Evolutionary conservation across 148 eudicot species (phyloP).

Genomic region (Cornus suecica): DNA sequence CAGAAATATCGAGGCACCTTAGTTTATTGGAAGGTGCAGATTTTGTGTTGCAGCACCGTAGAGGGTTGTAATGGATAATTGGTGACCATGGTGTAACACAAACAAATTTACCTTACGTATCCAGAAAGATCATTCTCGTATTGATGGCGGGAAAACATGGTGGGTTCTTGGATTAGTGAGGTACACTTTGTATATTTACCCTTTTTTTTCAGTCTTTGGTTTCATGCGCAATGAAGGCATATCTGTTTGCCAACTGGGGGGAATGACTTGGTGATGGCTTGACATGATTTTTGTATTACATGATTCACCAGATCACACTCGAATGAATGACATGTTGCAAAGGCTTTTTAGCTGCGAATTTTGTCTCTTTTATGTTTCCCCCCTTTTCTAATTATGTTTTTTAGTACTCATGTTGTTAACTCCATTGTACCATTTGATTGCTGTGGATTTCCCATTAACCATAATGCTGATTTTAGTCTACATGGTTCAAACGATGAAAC

Average conservation of each 20-base stretch:
- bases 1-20: not conserved
- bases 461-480: not conserved
- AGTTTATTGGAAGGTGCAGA: slow-evolving; percentile 6
- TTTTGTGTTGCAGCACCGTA: slow-evolving; percentile 7
- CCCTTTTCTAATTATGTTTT: too few relatives aligned
- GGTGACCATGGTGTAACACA: not conserved
- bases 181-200: not conserved
- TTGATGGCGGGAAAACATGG: not conserved
- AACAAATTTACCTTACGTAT: not conserved
- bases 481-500: too few relatives aligned
- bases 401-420: not conserved
- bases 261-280: not conserved
- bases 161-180: slow-evolving; percentile 3
- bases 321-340: not conserved
- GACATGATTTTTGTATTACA: not conserved
- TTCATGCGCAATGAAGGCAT: not conserved
- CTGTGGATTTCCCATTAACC: not conserved
- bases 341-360: slow-evolving; percentile 5
- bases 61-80: not conserved
- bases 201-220: not conserved
- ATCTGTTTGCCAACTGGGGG: not conserved
- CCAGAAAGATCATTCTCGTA: not conserved
- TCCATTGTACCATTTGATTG: slow-evolving; percentile 3
- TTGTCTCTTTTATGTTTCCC: not conserved
- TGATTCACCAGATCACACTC: not conserved